These are phyloP conservation scores for Colletotrichum sp. DNA, from an alignment of 2,329 filamentous ascomycete species.

Conservation along the genomic window DNA sequence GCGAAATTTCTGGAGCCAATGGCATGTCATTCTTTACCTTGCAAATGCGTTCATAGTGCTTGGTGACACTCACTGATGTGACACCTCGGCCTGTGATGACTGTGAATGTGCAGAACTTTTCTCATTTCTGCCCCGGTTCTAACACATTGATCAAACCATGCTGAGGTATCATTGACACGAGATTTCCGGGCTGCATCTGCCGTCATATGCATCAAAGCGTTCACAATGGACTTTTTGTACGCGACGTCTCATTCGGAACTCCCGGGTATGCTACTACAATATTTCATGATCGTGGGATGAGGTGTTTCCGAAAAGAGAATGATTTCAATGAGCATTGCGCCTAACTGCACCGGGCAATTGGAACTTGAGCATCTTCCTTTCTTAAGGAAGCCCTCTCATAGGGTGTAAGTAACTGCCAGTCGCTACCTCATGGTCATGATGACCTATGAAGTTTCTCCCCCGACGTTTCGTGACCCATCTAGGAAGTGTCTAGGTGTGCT, in stretches of 20 bases:
- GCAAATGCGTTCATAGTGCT: neutral
- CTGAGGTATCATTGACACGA: neutral
- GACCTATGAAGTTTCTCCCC: neutral
- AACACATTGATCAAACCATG: neutral
- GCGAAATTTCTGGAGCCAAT: neutral
- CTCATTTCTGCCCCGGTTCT: neutral
- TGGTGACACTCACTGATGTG: neutral
- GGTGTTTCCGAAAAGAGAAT: neutral
- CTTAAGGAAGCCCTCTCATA: neutral
- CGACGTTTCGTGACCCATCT: neutral
- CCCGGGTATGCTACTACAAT: neutral
- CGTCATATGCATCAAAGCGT: neutral
- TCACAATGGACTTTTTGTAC: neutral
- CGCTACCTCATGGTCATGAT: neutral
- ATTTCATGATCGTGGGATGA: neutral
- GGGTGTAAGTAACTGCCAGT: neutral
- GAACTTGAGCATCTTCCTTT: neutral
- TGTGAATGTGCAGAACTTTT: neutral
- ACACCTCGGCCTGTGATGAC: neutral
- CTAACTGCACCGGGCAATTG: neutral
- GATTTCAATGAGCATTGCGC: neutral
- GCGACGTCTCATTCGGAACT: neutral
- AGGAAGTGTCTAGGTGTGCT: neutral
- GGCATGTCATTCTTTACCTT: neutral
- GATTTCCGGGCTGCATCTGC: neutral